Evolutionary conservation across 148 eudicot species (phyloP).

Genomic region (Euryodendron excelsum): DNA sequence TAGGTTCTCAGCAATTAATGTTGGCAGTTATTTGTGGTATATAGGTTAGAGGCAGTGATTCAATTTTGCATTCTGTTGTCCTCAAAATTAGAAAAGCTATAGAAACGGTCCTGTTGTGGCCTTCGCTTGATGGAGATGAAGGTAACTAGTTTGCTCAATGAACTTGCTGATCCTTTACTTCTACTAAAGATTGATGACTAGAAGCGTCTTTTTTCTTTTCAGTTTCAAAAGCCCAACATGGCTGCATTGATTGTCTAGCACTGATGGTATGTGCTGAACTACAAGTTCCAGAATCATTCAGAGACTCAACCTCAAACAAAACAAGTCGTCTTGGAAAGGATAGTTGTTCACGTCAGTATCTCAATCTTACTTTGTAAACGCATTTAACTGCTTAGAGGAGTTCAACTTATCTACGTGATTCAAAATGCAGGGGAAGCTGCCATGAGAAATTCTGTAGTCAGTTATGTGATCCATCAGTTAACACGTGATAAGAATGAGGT

Average conservation of each 20-base stretch:
- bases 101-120: conserved; percentile 59
- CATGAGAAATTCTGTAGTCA: conserved; percentile 31
- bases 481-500: conserved; percentile 18
- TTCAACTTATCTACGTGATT: conserved; percentile 11
- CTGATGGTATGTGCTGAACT: conserved; percentile 69
- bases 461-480: conserved; percentile 52
- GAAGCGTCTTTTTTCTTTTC: conserved; percentile 7
- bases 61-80: conserved; percentile 44
- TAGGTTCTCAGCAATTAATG: conserved; percentile 7
- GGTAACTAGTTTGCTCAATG: conserved; percentile 31
- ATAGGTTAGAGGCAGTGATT: conserved; percentile 57
- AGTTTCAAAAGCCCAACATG: conserved; percentile 85
- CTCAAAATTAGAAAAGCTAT: conserved; percentile 39
- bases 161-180: conserved; percentile 3
- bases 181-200: neutral
- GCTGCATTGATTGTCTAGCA: conserved; percentile 85
- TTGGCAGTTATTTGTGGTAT: conserved; percentile 2
- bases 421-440: conserved; percentile 36
- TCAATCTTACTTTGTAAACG: neutral
- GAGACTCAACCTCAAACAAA: conserved; percentile 23
- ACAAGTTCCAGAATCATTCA: conserved; percentile 35
- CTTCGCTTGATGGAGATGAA: conserved; percentile 63
- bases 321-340: conserved; percentile 16
- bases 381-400: neutral
- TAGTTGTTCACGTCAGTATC: conserved; percentile 7